phyloP scores from a whole-genome alignment of 2,329 filamentous ascomycete genomes.

The Gaeumannomyces tritici region DNA sequence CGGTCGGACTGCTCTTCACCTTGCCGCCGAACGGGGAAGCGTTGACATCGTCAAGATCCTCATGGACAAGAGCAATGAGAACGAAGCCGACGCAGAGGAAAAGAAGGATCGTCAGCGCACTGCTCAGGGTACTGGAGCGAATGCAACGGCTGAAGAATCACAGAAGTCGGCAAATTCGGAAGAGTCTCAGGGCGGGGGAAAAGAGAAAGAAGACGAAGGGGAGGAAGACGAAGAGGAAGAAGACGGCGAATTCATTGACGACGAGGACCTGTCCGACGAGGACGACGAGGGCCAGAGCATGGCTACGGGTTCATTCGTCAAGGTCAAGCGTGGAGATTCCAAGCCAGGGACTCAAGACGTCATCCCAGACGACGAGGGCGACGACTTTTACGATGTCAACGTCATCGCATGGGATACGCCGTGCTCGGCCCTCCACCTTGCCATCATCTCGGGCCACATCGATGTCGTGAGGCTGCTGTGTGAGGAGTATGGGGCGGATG shows the following conservation, averaged over 20 bases:
- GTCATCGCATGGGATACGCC: conserved; percentile 71
- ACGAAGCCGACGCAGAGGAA: conserved; percentile 60
- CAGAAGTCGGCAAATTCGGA: conserved; percentile 7
- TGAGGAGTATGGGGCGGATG: conserved; percentile 66
- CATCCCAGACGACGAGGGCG: conserved; percentile 44
- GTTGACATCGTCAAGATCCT: conserved; percentile 61
- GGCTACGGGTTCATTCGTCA: conserved; percentile 66
- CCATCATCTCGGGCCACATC: conserved; percentile 63
- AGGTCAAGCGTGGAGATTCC: conserved; percentile 36
- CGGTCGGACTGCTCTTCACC: conserved; percentile 72
- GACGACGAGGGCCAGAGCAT: conserved; percentile 37
- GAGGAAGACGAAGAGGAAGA: conserved; percentile 22
- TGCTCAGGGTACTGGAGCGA: neutral
- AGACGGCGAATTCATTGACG: conserved; percentile 37
- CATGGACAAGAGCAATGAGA: conserved; percentile 63
- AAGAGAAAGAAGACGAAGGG: conserved; percentile 29
- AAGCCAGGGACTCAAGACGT: conserved; percentile 26
- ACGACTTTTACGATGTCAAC: conserved; percentile 69
- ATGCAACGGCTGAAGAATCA: conserved; percentile 9
- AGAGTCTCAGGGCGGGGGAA: conserved; percentile 16
- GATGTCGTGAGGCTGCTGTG: conserved; percentile 62
- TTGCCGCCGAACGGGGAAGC: conserved; percentile 64
- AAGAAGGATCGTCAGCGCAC: conserved; percentile 1
- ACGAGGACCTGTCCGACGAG: conserved; percentile 33
- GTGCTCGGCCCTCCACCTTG: conserved; percentile 67